These are phyloP conservation scores for Cryphonectria naterciae DNA, from an alignment of 2,329 filamentous ascomycete species.

Conservation along the genomic window DNA sequence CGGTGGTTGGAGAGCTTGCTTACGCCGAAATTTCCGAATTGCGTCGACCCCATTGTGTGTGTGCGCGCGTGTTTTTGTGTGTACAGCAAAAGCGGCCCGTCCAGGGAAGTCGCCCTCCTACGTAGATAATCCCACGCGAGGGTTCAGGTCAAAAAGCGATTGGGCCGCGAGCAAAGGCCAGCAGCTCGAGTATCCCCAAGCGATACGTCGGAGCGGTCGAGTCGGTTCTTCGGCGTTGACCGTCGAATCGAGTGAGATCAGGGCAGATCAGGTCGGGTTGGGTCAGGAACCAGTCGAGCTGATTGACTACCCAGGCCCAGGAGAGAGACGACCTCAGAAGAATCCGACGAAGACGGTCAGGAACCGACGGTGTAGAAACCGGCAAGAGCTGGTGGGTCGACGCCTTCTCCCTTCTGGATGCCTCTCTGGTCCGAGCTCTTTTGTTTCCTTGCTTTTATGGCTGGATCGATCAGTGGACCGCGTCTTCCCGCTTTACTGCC, in stretches of 20 bases:
- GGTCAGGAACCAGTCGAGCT: constrained; percentile 2
- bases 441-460: background rate
- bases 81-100: constrained; percentile 28
- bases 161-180: background rate
- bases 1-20: constrained; percentile 30
- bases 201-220: background rate
- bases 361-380: constrained; percentile 16
- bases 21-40: constrained; percentile 66
- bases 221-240: background rate
- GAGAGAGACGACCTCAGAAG: background rate
- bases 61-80: constrained; percentile 13
- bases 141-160: background rate
- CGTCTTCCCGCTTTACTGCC: constrained; percentile 3
- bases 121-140: background rate
- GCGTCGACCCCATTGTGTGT: constrained; percentile 60
- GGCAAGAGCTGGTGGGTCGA: constrained; percentile 17
- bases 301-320: background rate
- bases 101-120: background rate
- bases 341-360: constrained; percentile 9
- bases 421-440: constrained; percentile 12
- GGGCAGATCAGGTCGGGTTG: background rate
- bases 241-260: background rate
- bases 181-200: background rate
- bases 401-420: background rate
- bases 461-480: constrained; percentile 7